These are phyloP conservation scores for Aspergillus quadricinctus DNA, from an alignment of 2,329 filamentous ascomycete species.

Conservation along the genomic window DNA sequence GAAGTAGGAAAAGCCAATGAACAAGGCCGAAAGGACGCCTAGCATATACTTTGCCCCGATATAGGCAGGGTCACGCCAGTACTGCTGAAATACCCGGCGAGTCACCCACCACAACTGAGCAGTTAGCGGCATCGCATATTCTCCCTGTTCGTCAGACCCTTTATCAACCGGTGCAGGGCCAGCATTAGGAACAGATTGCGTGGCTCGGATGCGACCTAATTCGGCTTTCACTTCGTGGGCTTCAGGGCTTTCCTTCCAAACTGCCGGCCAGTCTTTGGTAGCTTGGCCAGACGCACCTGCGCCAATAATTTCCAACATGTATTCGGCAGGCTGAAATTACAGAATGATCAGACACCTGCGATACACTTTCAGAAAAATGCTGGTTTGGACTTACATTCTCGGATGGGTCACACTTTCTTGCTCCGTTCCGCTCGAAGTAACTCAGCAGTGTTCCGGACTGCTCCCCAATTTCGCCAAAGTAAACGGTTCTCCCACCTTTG, in stretches of 20 bases:
- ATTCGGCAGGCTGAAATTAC: constrained; percentile 57
- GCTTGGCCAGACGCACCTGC: constrained; percentile 65
- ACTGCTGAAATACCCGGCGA: constrained; percentile 65
- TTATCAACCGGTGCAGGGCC: constrained; percentile 19
- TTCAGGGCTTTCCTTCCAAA: constrained; percentile 58
- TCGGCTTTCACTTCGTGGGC: constrained; percentile 54
- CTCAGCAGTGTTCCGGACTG: constrained; percentile 53
- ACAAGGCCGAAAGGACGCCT: constrained; percentile 61
- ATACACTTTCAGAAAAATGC: not conserved
- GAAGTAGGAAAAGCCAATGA: constrained; percentile 81
- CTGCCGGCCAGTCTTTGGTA: constrained; percentile 58
- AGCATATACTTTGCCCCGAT: constrained; percentile 77
- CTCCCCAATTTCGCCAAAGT: constrained; percentile 61
- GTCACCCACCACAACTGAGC: constrained; percentile 64
- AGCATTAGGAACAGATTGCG: constrained; percentile 30
- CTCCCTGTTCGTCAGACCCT: constrained; percentile 54
- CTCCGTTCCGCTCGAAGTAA: constrained; percentile 62
- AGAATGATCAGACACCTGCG: constrained; percentile 10
- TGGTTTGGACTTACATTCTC: constrained; percentile 49
- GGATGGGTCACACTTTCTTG: constrained; percentile 52
- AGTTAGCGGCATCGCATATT: constrained; percentile 72
- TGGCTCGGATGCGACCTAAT: constrained; percentile 53
- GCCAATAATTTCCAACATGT: constrained; percentile 57
- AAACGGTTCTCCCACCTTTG: constrained; percentile 61
- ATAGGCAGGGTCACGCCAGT: constrained; percentile 44